phyloP scores from a whole-genome alignment of 805 yeast species.

The Saccharomycopsis selenospora region DNA sequence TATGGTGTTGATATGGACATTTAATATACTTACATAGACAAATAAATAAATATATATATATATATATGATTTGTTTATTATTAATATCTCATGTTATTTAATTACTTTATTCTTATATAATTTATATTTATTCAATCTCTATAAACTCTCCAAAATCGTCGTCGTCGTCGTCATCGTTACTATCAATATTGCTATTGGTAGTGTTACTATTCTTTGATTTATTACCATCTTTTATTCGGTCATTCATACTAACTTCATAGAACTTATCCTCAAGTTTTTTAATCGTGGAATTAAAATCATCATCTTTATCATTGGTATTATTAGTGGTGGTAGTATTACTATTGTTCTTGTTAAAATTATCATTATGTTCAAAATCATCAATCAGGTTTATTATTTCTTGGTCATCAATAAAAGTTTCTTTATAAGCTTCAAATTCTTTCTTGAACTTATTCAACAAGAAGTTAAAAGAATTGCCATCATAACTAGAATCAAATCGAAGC shows the following conservation, averaged over 20 bases:
- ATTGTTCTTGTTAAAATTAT: background rate
- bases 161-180: conserved; percentile 11
- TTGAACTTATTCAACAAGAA: conserved; percentile 14
- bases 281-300: background rate
- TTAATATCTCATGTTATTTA: too few species aligned
- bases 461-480: conserved; percentile 18
- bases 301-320: background rate
- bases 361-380: background rate
- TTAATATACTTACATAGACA: too few species aligned
- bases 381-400: background rate
- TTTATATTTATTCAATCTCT: conserved; percentile 1
- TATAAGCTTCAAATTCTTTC: conserved; percentile 12
- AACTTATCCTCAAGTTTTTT: conserved; percentile 4
- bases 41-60: too few species aligned
- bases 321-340: background rate
- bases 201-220: background rate
- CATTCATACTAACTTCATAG: conserved; percentile 7
- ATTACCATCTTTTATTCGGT: background rate
- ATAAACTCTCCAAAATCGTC: conserved; percentile 21
- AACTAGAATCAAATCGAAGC: conserved; percentile 14
- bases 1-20: conserved; percentile 85
- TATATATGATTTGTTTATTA: too few species aligned
- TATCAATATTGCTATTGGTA: conserved; percentile 3
- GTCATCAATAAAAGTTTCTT: conserved; percentile 9
- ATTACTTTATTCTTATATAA: too few species aligned